phyloP scores from a whole-genome alignment of 192 early-diverging fungal species.

The Coemansia sp. region DNA sequence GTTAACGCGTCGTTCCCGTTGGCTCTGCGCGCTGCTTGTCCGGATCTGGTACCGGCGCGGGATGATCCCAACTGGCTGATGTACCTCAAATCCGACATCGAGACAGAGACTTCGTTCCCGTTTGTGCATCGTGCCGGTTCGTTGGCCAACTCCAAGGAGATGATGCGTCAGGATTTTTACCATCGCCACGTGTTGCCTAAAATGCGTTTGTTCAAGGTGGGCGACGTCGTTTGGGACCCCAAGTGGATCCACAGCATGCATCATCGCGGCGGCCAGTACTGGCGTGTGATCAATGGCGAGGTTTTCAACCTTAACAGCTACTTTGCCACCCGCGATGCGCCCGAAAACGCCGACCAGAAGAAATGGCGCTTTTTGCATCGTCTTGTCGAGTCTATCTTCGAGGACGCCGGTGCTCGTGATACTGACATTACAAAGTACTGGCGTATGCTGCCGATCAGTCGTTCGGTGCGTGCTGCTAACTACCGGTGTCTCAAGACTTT shows the following conservation, averaged over 20 bases:
- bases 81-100: slow-evolving; percentile 39
- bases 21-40: slow-evolving; percentile 60
- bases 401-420: slow-evolving; percentile 52
- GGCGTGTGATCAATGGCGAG: slow-evolving; percentile 64
- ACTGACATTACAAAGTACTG: slow-evolving; percentile 51
- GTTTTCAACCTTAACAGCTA: slow-evolving; percentile 73
- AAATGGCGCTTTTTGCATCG: slow-evolving; percentile 29
- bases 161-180: slow-evolving; percentile 42
- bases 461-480: slow-evolving; percentile 41
- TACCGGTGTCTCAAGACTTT: slow-evolving; percentile 80
- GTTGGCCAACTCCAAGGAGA: slow-evolving; percentile 36
- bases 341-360: slow-evolving; percentile 34
- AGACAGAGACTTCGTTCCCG: background rate
- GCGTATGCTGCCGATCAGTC: slow-evolving; percentile 35
- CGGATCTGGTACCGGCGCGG: slow-evolving; percentile 38
- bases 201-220: slow-evolving; percentile 55
- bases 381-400: slow-evolving; percentile 61
- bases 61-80: slow-evolving; percentile 34
- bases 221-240: slow-evolving; percentile 62
- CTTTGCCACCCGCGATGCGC: slow-evolving; percentile 38
- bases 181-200: slow-evolving; percentile 36
- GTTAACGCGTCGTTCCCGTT: slow-evolving; percentile 66
- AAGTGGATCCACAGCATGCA: slow-evolving; percentile 61
- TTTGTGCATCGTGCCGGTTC: background rate
- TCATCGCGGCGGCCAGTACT: slow-evolving; percentile 56